phyloP scores from a whole-genome alignment of 1,139 yeast genomes.

The Hanseniaspora sp. region DNA sequence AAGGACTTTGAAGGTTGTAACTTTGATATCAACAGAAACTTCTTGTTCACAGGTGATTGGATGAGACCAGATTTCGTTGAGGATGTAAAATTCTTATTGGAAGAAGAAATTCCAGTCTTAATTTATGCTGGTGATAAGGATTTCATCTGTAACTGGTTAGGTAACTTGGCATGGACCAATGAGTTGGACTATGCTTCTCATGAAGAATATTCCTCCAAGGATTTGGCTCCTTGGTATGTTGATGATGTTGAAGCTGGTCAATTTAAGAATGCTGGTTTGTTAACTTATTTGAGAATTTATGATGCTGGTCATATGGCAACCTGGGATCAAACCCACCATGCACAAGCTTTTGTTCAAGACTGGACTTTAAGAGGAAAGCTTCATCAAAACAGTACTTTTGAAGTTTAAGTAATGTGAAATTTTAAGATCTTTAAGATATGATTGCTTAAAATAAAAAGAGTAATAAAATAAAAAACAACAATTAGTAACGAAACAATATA shows the following conservation, averaged over 20 bases:
- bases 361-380: constrained; percentile 43
- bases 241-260: constrained; percentile 42
- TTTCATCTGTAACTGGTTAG: constrained; percentile 84
- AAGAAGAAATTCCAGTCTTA: constrained; percentile 58
- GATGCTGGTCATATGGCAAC: constrained; percentile 70
- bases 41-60: constrained; percentile 50
- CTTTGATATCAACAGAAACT: constrained; percentile 45
- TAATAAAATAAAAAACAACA: no score
- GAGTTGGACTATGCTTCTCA: constrained; percentile 52
- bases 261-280: constrained; percentile 40
- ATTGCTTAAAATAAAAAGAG: no score
- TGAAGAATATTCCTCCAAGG: constrained; percentile 32
- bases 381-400: constrained; percentile 15
- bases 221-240: constrained; percentile 36
- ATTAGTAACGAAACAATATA: no score
- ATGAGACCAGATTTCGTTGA: constrained; percentile 51
- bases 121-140: constrained; percentile 84
- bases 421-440: neutral
- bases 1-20: constrained; percentile 47
- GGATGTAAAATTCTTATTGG: constrained; percentile 47
- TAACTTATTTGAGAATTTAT: constrained; percentile 47
- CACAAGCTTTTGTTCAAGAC: constrained; percentile 60
- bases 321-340: constrained; percentile 56
- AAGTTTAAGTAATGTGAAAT: neutral
- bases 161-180: constrained; percentile 70